Evolutionary conservation across 805 yeast genomes (phyloP), one percentile per base, ranked within the genome.

Genomic region (Monosporozyma servazzii): DNA sequence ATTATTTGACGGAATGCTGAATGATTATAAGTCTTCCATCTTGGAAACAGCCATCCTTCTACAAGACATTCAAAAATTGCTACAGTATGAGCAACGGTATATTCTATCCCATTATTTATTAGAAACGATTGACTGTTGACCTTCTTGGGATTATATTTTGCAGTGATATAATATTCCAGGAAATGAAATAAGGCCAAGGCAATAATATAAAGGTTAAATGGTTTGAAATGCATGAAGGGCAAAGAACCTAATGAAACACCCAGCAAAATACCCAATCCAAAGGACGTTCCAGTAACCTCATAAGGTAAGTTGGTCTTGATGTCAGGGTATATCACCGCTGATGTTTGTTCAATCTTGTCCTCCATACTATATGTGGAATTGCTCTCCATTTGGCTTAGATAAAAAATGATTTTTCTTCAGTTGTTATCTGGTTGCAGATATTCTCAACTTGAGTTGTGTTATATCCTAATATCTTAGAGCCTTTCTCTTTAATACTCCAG

Each of bases 141-240:
- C 60, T 82, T 81, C 3, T 72, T 65, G 3, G 81, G 74, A 61
- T 91, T 89, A 68, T 74, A 88, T 48, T 72, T 69, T 0, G 96
- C 89, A 0, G 99, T 93, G 40, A 81, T 77, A 60, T 77, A 79
- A 64, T 83, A 93, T 69, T 93, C 99, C 20, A 87, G 64, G 58
- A 86, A 78, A 65, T 93, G 98, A 69, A 91, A 93, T 0, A 75
- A 27, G 2, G 84, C 65, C 9, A 86, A 63, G 0, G 77, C 64
- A 10, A 75, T 64, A 9, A 84, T 52, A 63, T 86, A 88, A 0
- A 80, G 15, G 4, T 77, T 61, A 29, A 73, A 62, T 5, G 71
- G 66, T 42, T 63, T 67, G 56, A 72, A 68, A 1, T 51, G 51
- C 2, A 66, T 48, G 10, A 55, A 50, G 5, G 68, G 63, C 2